Evolutionary conservation across 441 rosid species (phyloP).

Genomic region (Mallotus japonicus): DNA sequence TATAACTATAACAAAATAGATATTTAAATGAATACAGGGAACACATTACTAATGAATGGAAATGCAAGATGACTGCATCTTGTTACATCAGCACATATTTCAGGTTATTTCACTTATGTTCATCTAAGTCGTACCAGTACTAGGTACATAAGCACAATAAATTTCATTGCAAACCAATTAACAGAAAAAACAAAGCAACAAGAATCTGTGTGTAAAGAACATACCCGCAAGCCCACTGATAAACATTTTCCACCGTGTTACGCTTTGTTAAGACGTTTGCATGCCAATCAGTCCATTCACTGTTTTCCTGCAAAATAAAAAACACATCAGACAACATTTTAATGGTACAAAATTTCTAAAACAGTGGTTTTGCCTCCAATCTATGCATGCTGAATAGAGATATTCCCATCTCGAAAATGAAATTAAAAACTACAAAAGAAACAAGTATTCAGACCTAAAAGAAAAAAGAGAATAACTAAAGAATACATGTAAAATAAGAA

Average conservation of each 20-base stretch:
- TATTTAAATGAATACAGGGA: no score
- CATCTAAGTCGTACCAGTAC: not conserved
- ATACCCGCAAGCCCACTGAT: conserved; percentile 96
- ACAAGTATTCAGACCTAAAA: not conserved
- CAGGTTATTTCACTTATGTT: not conserved
- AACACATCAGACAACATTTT: not conserved
- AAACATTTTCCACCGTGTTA: conserved; percentile 82
- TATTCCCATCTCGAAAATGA: not conserved
- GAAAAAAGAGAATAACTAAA: no score
- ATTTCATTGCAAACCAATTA: no score
- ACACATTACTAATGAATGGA: not conserved
- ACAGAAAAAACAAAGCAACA: not conserved
- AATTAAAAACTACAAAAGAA: not conserved
- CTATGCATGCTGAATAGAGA: not conserved
- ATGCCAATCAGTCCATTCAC: conserved; percentile 81
- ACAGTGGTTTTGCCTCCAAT: not conserved
- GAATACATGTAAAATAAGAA: not conserved
- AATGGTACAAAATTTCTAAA: not conserved
- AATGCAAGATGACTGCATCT: not conserved
- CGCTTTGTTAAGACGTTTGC: conserved; percentile 68
- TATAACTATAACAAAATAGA: not conserved
- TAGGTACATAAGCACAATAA: not conserved
- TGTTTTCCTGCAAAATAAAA: conserved; percentile 50
- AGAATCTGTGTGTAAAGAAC: conserved; percentile 23
- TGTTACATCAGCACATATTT: not conserved